These are phyloP conservation scores for Malus domestica DNA, from an alignment of 306 rosid genomes.

Conservation along the genomic window DNA sequence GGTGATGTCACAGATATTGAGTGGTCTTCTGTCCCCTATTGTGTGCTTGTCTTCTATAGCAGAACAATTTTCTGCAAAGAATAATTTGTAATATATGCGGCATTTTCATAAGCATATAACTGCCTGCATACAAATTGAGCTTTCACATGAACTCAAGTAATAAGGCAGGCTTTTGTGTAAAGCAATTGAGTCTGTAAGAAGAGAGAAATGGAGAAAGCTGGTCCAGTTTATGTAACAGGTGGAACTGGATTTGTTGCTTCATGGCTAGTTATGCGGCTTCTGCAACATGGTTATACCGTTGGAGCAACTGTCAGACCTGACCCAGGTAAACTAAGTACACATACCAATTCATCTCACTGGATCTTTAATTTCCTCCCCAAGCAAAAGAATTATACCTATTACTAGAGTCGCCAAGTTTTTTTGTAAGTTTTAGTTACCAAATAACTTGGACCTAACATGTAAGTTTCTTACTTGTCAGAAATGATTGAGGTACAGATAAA, in stretches of 20 bases:
- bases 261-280: conserved; percentile 47
- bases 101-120: background rate
- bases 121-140: background rate
- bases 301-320: conserved; percentile 33
- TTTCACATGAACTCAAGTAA: background rate
- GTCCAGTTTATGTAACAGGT: conserved; percentile 53
- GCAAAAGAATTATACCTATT: background rate
- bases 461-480: too few relatives aligned
- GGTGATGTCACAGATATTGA: background rate
- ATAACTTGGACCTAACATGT: background rate
- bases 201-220: conserved; percentile 28
- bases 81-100: background rate
- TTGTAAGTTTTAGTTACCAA: background rate
- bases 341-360: background rate
- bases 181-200: background rate
- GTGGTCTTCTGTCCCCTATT: background rate
- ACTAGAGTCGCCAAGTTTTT: too few relatives aligned
- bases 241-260: conserved; percentile 44
- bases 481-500: too few relatives aligned
- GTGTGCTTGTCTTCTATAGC: background rate
- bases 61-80: background rate
- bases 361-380: too few relatives aligned
- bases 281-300: conserved; percentile 39
- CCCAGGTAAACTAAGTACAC: background rate
- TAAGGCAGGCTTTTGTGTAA: background rate